Evolutionary conservation across 768 basidiomycete species (phyloP), one percentile per base, ranked within the genome.

Genomic region (Amanita rubescens): DNA sequence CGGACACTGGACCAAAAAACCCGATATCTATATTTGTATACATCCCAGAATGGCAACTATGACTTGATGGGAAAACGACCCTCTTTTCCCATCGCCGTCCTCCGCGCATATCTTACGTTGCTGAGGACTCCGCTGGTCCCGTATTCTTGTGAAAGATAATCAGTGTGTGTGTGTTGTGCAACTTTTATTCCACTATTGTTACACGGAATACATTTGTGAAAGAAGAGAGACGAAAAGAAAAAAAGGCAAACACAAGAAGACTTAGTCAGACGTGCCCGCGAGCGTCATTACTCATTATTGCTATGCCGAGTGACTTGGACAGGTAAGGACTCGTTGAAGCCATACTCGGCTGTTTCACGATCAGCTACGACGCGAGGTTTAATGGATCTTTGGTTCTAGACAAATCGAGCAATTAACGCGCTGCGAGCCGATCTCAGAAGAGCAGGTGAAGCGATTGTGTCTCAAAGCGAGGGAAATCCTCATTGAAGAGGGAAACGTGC

Each of bases 401-500:
- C 94, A 97, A 75, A 97, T 98, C 56, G 91, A 86, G 59, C 94
- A 95, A 66, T 82, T 98, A 47, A 81, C 84, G 65, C 87, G 88
- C 55, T 98, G 95, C 71, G 90, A 96, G 62, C 88, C 89, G 54
- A 94, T 99, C 62, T 90, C 93, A 24, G 95, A 99, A 69, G 88
- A 91, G 55, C 86, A 95, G 62, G 96, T 99, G 59, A 97, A 96
- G 66, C 79, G 88, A 60, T 78, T 99, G 7, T 99, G 95, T 71
- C 75, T 94, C 62, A 97, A 96, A 65, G 96, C 96, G 22, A 80
- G 94, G 54, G 96, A 98, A 72, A 94, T 97, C 53, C 75, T 97
- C 30, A 91, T 97, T 62, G 95, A 98, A 70, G 95, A 98, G 70
- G 95, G 89, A 2, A 99, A 99, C 66, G 94, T 99, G 1, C 94